phyloP scores from a whole-genome alignment of 441 rosid genomes.

The Populus hybrid region DNA sequence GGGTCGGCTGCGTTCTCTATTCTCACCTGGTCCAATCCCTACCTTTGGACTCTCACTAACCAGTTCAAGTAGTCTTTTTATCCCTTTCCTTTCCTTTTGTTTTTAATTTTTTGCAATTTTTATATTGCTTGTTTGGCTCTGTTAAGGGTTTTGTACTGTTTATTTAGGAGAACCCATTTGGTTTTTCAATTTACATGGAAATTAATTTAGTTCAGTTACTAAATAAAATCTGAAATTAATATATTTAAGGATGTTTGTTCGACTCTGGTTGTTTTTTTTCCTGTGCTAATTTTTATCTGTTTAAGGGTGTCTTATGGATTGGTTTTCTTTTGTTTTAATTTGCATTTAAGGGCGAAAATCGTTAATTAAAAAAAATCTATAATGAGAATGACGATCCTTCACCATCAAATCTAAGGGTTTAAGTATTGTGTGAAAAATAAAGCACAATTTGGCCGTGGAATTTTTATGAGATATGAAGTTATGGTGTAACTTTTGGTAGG shows the following conservation, averaged over 20 bases:
- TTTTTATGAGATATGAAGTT: background rate
- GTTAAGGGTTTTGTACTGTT: background rate
- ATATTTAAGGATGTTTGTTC: background rate
- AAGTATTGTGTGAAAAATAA: background rate
- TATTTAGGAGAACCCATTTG: background rate
- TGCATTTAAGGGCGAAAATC: background rate
- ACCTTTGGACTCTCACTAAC: conserved; percentile 73
- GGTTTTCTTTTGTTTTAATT: background rate
- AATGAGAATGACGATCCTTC: background rate
- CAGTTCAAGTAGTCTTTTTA: conserved; percentile 57
- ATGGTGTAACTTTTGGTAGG: background rate
- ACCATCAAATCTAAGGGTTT: background rate
- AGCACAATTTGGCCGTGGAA: background rate
- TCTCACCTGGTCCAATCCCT: conserved; percentile 62
- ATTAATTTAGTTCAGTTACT: background rate
- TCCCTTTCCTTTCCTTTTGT: background rate
- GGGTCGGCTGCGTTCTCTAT: conserved; percentile 70
- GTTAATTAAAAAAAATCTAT: background rate
- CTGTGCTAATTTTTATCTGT: background rate
- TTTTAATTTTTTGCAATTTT: background rate
- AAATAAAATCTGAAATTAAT: background rate
- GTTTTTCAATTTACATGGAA: background rate
- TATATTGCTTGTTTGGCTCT: background rate
- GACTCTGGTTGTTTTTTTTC: background rate
- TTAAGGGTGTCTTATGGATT: background rate